phyloP scores from a whole-genome alignment of 192 early-diverging fungal genomes.

The Martensiomyces pterosporus region DNA sequence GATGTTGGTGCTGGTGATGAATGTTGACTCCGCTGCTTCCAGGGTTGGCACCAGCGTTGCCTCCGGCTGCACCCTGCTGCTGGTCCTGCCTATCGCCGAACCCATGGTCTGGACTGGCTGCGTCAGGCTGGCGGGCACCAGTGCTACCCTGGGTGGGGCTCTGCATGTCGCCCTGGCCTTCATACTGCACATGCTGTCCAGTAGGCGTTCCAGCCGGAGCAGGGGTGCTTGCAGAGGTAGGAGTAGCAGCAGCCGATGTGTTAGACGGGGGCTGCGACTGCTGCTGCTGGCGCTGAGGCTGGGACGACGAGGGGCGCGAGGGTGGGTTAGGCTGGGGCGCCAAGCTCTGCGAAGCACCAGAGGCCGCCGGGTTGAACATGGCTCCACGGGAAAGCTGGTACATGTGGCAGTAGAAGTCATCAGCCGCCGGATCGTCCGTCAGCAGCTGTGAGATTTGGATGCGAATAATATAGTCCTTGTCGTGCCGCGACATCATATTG shows the following conservation, averaged over 20 bases:
- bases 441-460: constrained; percentile 95
- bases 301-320: neutral
- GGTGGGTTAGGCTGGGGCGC: neutral
- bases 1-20: constrained; percentile 24
- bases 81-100: neutral
- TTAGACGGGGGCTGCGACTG: neutral
- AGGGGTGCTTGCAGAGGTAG: too few species aligned
- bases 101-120: too few species aligned
- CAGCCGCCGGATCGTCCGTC: constrained; percentile 84
- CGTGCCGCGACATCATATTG: constrained; percentile 86
- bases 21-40: too few species aligned
- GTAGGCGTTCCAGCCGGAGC: too few species aligned
- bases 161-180: too few species aligned
- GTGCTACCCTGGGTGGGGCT: too few species aligned
- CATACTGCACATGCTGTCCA: too few species aligned
- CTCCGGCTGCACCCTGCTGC: neutral
- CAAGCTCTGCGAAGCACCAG: neutral
- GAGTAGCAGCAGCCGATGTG: too few species aligned
- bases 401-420: constrained; percentile 97
- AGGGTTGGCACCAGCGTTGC: too few species aligned
- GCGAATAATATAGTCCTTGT: constrained; percentile 91
- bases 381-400: constrained; percentile 66
- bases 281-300: neutral
- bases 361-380: constrained; percentile 6
- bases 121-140: too few species aligned